Evolutionary conservation across 345 rosid species (phyloP), one percentile per base, ranked within the genome.

Genomic region (Xanthoceras sorbifolium): DNA sequence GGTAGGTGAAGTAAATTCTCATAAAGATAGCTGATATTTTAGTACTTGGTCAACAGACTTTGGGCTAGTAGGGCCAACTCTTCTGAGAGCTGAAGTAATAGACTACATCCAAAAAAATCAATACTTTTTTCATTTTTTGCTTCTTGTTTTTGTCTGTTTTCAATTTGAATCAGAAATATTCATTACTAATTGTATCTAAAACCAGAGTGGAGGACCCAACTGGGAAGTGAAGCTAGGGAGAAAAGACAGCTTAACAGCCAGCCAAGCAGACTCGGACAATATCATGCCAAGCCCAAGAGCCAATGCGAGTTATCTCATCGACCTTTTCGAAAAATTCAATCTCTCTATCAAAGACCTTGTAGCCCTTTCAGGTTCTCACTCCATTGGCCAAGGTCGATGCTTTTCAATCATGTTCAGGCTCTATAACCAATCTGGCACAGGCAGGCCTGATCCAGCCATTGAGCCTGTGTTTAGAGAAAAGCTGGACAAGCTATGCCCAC

Each of bases 281-380:
- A 84, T 93, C 57, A 94, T 94, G 94, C 97, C 98, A 15, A 94
- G 97, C 72, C 98, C 98, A 22, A 87, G 97, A 84, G 89, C 97
- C 54, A 87, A 93, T 57, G 94, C 98, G 1, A 88, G 83, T 64
- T 78, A 1, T 64, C 90, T 94, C 57, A 84, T 93, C 0, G 84
- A 88, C 74, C 89, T 94, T 26, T 93, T 94, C 69, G 40, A 67
- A 17, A 78, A 76, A 78, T 91, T 85, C 84, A 74, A 89, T 69
- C 98, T 96, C 48, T 94, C 98, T 0, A 82, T 86, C 6, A 86
- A 84, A 75, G 98, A 96, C 82, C 78, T 89, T 61, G 98, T 96
- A 9, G 98, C 97, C 74, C 97, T 96, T 71, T 96, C 99, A 0
- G 99, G 99, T 11, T 91, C 99, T 64, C 99, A 94, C 79, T 91